Conservation (phyloP, 768 basidiomycete genomes). For the Boletus subcaerulescens region DNA sequence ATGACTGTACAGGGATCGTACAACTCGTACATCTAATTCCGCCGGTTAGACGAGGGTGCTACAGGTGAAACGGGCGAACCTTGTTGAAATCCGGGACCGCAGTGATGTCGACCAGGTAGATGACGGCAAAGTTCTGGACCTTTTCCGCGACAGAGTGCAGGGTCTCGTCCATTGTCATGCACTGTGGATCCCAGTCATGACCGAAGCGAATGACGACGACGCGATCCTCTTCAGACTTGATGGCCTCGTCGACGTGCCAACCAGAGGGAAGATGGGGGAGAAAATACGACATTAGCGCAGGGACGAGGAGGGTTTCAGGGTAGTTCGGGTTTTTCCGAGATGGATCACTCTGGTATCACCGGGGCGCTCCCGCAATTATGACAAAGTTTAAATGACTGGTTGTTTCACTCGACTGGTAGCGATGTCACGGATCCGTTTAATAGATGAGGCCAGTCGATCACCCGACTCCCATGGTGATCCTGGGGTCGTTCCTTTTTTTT, state of each 20-base stretch:
- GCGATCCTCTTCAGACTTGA: constrained; percentile 96
- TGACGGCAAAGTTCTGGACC: constrained; percentile 98
- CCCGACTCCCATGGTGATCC: too few species aligned
- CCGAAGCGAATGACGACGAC: constrained; percentile 94
- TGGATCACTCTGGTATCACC: too few species aligned
- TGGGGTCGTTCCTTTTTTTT: too few species aligned
- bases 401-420: too few species aligned
- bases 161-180: constrained; percentile 99
- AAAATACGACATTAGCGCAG: constrained; percentile 73
- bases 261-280: constrained; percentile 86
- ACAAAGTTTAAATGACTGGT: constrained; percentile 2
- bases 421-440: too few species aligned
- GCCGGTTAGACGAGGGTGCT: background rate
- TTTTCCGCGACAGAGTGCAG: constrained; percentile 90
- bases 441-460: too few species aligned
- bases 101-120: constrained; percentile 93
- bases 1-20: constrained; percentile 97
- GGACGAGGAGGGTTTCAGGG: background rate
- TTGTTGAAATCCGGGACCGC: constrained; percentile 99
- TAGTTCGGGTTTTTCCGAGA: background rate
- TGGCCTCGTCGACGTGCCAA: constrained; percentile 99
- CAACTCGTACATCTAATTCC: constrained; percentile 89
- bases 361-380: background rate
- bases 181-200: constrained; percentile 89
- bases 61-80: constrained; percentile 31